Evolutionary conservation across 768 basidiomycete genomes (phyloP), one percentile per base, ranked within the genome.

Genomic region (Lyophyllum atratum): DNA sequence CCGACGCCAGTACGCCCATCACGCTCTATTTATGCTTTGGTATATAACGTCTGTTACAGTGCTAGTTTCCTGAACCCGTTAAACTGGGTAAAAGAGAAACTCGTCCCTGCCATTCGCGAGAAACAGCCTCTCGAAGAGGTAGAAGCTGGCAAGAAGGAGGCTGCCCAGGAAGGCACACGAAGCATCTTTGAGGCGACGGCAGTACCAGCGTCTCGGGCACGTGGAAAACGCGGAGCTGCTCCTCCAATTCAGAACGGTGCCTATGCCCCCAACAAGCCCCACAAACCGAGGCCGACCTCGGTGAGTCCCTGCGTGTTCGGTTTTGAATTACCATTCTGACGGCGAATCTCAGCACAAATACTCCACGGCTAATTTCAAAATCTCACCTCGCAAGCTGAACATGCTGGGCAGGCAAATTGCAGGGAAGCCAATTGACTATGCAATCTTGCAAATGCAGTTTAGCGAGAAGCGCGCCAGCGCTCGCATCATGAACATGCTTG

Each of bases 371-470:
- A 86, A 85, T 70, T 96, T 97, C 80, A 95, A 95, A 74, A 92
- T 95, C 42, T 96, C 94, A 3, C 90, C 89, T 65, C 85, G 95
- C 54, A 99, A 98, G 71, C 79, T 99, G 55, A 95, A 96, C 72
- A 84, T 87, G 77, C 80, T 99, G 40, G 89, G 87, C 9, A 81
- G 85, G 28, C 93, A 97, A 70, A 90, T 99, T 60, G 81, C 92
- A 2, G 90, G 92, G 19, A 89, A 93, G 64, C 95, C 95, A 17
- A 89, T 98, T 58, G 95, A 98, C 74, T 85, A 89, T 63, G 96
- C 96, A 33, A 96, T 99, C 68, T 77, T 98, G 55, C 96, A 99
- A 66, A 95, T 98, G 92, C 84, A 90, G 69, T 98, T 97, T 72
- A 93, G 90, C 60, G 90, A 95, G 71, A 99, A 99, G 75, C 83